phyloP scores from a whole-genome alignment of 73 alveolate genomes.

The Stentor roeselii region DNA sequence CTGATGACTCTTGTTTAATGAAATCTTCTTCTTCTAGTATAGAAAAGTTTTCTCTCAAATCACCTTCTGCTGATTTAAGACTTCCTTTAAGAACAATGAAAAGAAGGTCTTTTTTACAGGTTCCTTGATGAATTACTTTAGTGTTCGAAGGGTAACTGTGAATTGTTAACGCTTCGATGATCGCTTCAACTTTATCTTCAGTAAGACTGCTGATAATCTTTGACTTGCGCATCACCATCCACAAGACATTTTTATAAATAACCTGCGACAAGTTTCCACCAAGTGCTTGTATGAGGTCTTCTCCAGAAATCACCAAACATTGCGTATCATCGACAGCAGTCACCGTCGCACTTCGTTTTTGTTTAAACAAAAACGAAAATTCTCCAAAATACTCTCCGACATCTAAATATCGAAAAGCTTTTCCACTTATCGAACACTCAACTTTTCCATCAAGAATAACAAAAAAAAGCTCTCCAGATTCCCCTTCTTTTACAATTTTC shows the following conservation, averaged over 20 bases:
- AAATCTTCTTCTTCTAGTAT: too few relatives aligned
- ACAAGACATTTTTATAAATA: background rate
- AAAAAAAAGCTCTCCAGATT: background rate
- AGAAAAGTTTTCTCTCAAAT: too few relatives aligned
- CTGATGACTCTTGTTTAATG: too few relatives aligned
- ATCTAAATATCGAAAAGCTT: background rate
- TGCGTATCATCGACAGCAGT: slow-evolving; percentile 28
- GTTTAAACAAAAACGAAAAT: slow-evolving; percentile 32
- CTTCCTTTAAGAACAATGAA: too few relatives aligned
- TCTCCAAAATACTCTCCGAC: slow-evolving; percentile 41
- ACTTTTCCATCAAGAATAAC: background rate
- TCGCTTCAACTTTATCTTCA: too few relatives aligned
- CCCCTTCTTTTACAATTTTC: slow-evolving; percentile 14
- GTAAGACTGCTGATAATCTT: too few relatives aligned
- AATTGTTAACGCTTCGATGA: too few relatives aligned
- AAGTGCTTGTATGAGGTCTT: background rate
- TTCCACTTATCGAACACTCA: background rate
- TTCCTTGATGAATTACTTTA: too few relatives aligned
- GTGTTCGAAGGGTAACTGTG: too few relatives aligned
- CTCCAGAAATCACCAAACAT: slow-evolving; percentile 3
- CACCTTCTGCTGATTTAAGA: too few relatives aligned
- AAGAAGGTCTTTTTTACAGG: too few relatives aligned
- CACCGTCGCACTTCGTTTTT: slow-evolving; percentile 51
- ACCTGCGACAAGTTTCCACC: background rate
- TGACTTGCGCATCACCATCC: background rate